Evolutionary conservation across 768 basidiomycete species (phyloP), one percentile per base, ranked within the genome.

Genomic region (Pleurotus eryngii): DNA sequence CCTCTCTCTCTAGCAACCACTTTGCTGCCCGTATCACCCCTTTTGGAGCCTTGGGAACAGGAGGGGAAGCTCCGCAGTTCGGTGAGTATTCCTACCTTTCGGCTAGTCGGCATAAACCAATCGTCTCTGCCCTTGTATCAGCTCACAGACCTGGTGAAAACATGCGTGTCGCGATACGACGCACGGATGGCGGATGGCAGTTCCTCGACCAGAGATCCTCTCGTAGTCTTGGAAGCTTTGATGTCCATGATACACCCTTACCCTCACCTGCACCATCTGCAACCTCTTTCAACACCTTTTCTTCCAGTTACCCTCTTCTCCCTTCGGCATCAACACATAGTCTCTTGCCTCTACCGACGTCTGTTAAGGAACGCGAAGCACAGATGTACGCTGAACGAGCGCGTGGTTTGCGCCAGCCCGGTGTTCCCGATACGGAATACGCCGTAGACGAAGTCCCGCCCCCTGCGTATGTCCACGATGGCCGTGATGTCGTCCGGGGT

Each of bases 111-210:
- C 59, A 7, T 61, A 30, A 30, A 15, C 37, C 30, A 5, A 37
- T 40, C 17, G 39, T 15, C 35, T 1, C 37, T 3, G 17, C 7
- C 57, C 47, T 30, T 5, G 15, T 26, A 26, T 24, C 27, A 84
- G 83, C 74, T 37, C 81, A 81, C 61, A 75, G 66, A 17, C 81
- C 82, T 0, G 82, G 82, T 11, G 65, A 71, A 57, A 78, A 80
- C 65, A 84, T 85, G 83, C 82, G 83, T 18, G 78, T 83, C 39
- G 83, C 83, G 1, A 67, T 71, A 43, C 76, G 82, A 47, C 72
- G 78, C 43, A 68, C 76, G 7, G 81, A 84, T 59, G 83, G 84
- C 18, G 78, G 76, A 53, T 85, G 83, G 84, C 73, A 78, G 46
- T 83, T 84, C 60, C 68, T 74, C 12, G 74, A 78, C 43, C 72